Evolutionary conservation across 305 asterid species (phyloP).

Genomic region (Plantago coronopus): DNA sequence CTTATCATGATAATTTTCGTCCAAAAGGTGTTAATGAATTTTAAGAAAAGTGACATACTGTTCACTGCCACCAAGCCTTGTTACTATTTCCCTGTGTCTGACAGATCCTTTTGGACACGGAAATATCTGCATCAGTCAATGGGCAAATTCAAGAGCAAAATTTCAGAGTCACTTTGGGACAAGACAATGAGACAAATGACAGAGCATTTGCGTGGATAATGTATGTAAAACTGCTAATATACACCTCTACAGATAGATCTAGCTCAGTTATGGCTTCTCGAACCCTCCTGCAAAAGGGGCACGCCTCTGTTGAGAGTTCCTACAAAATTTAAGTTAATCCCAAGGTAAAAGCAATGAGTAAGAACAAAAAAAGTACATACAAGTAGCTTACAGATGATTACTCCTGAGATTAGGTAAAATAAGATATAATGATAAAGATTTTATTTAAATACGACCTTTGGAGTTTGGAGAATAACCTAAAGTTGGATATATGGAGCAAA

Average conservation of each 20-base stretch:
- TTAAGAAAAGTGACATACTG: slow-evolving; percentile 39
- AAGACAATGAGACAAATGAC: slow-evolving; percentile 7
- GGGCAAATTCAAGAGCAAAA: slow-evolving; percentile 1
- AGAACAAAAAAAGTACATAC: not conserved
- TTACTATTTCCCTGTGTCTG: slow-evolving; percentile 61
- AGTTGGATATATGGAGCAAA: not conserved
- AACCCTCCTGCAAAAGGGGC: slow-evolving; percentile 89
- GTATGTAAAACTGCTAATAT: not conserved
- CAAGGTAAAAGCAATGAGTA: slow-evolving; percentile 17
- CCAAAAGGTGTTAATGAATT: slow-evolving; percentile 2
- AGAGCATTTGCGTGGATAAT: slow-evolving; percentile 2
- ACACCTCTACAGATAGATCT: slow-evolving; percentile 71
- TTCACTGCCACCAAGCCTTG: slow-evolving; percentile 63
- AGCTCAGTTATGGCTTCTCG: slow-evolving; percentile 84
- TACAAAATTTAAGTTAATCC: slow-evolving; percentile 34
- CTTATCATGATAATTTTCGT: not conserved
- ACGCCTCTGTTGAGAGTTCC: slow-evolving; percentile 70
- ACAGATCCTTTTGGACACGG: slow-evolving; percentile 83
- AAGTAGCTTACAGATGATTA: slow-evolving; percentile 1
- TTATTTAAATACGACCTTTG: too few relatives aligned
- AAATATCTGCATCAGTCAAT: slow-evolving; percentile 47
- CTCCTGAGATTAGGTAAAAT: not conserved
- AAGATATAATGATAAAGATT: not conserved
- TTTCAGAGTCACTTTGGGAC: not conserved
- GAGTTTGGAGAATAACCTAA: not conserved